Percentiles rank a stretch among this genome's conserved stretches.
These are phyloP conservation scores for Hermanozyma aechmeae DNA, from an alignment of 805 yeast genomes.

Conservation along the genomic window DNA sequence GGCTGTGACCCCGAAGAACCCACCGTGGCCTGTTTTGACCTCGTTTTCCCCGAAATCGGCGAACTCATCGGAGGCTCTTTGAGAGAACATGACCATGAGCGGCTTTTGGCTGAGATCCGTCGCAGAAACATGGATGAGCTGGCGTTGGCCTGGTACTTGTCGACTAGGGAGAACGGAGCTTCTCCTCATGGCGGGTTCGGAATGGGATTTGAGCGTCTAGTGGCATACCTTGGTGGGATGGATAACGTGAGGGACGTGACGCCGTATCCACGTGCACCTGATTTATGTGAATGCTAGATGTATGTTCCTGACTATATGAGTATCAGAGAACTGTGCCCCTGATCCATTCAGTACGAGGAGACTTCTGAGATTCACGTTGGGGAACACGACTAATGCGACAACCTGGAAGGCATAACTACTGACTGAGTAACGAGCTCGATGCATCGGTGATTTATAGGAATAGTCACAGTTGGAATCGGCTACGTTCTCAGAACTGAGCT, in stretches of 20 bases:
- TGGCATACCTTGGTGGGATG: constrained; percentile 62
- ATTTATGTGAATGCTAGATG: constrained; percentile 25
- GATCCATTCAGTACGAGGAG: no score
- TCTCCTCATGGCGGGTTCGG: constrained; percentile 98
- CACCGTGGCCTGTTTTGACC: constrained; percentile 86
- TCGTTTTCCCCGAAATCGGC: constrained; percentile 84
- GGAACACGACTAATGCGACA: no score
- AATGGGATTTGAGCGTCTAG: constrained; percentile 80
- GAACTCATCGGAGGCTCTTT: constrained; percentile 92
- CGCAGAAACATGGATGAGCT: constrained; percentile 47
- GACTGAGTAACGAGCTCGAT: no score
- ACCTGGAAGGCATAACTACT: no score
- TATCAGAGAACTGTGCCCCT: no score
- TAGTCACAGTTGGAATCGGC: no score
- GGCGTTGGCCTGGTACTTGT: constrained; percentile 72
- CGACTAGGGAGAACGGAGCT: constrained; percentile 65
- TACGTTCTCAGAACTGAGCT: no score
- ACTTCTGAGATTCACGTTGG: no score
- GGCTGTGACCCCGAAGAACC: constrained; percentile 17
- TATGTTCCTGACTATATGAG: neutral
- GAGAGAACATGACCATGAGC: constrained; percentile 61
- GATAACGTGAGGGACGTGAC: constrained; percentile 81
- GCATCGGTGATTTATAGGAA: no score
- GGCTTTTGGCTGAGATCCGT: constrained; percentile 41
- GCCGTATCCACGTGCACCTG: constrained; percentile 74